Conservation (phyloP, 2,329 filamentous ascomycete genomes). For the Huntiella moniliformis region DNA sequence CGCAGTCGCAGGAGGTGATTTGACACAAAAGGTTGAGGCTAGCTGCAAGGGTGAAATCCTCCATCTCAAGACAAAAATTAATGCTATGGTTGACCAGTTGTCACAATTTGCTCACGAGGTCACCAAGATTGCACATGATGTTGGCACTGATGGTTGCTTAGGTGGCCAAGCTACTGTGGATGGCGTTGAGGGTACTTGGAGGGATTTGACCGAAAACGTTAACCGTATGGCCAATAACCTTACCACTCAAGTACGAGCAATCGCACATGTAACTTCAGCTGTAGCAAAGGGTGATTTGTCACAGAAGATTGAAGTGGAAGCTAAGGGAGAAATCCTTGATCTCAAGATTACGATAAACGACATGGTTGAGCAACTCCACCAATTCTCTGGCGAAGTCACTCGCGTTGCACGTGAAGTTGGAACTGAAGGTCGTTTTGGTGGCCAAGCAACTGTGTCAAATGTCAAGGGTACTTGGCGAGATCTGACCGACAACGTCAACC, state of each 20-base stretch:
- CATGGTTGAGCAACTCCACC: no score
- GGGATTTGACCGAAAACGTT: slow-evolving; percentile 56
- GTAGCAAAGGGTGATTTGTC: slow-evolving; percentile 39
- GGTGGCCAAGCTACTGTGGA: slow-evolving; percentile 91
- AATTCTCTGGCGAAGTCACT: no score
- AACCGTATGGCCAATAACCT: slow-evolving; percentile 56
- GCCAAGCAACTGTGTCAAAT: no score
- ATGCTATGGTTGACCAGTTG: slow-evolving; percentile 95
- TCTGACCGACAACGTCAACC: no score
- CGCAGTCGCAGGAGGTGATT: no score
- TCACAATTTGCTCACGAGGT: slow-evolving; percentile 94
- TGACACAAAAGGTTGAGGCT: slow-evolving; percentile 84
- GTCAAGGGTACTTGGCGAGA: no score
- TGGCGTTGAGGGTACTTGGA: slow-evolving; percentile 93
- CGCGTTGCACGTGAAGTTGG: no score
- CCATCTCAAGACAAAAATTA: slow-evolving; percentile 93
- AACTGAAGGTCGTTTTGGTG: no score
- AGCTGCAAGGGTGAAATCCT: slow-evolving; percentile 82
- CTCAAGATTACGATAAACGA: slow-evolving; percentile 89
- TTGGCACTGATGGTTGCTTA: slow-evolving; percentile 46
- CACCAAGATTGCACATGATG: slow-evolving; percentile 61
- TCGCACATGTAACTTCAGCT: slow-evolving; percentile 74
- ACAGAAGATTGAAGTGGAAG: slow-evolving; percentile 87
- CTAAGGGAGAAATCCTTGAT: slow-evolving; percentile 81
- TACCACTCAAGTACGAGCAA: slow-evolving; percentile 92